Evolutionary conservation across 768 basidiomycete species (phyloP).

Genomic region (Ramaria rubella): DNA sequence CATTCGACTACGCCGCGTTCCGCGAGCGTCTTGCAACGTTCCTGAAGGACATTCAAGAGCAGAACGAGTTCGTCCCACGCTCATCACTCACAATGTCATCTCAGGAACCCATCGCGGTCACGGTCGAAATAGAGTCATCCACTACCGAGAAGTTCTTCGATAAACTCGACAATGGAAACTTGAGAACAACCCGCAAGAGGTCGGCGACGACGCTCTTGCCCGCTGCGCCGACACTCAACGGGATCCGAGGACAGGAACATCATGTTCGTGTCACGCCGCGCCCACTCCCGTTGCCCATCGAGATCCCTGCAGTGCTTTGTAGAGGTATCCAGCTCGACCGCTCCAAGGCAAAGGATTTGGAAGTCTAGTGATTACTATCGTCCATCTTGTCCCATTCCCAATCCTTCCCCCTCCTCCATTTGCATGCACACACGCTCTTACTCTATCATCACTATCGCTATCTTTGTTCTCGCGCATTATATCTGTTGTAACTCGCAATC

Average conservation of each 20-base stretch:
- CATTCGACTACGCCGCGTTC: neutral
- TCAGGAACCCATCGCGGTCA: neutral
- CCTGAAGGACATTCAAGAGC: neutral
- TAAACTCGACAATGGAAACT: neutral
- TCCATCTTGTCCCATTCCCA: no score
- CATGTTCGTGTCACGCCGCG: neutral
- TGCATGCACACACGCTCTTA: no score
- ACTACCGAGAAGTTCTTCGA: neutral
- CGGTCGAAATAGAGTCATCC: neutral
- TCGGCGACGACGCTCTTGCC: neutral
- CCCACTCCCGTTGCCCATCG: neutral
- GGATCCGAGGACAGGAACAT: neutral
- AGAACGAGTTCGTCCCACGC: neutral
- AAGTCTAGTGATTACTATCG: no score
- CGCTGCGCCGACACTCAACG: neutral
- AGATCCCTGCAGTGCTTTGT: neutral
- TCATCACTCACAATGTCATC: neutral
- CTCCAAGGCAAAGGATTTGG: no score
- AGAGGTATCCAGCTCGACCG: neutral
- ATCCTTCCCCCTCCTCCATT: no score
- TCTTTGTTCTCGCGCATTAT: no score
- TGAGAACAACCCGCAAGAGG: neutral
- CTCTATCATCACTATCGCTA: no score
- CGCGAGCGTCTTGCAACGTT: neutral
- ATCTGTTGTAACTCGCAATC: no score